A percentile compares a stretch with the other conserved stretches of the same genome.
Conservation (phyloP, 768 basidiomycete species). For the Mycena kentingensis region DNA sequence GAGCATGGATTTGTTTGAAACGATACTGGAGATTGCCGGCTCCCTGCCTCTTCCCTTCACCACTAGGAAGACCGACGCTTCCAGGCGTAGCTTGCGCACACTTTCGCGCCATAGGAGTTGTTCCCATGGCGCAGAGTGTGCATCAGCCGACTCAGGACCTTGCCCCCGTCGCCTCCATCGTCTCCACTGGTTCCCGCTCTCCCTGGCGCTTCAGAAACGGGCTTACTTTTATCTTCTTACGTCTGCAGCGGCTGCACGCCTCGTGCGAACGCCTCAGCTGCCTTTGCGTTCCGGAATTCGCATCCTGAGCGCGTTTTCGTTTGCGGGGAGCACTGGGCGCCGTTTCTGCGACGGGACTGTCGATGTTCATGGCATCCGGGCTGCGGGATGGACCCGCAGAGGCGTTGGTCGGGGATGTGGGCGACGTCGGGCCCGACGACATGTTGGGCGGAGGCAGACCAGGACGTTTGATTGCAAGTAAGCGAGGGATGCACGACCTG, state of each 20-base stretch:
- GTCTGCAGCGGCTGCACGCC: conserved; percentile 90
- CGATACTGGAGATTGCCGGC: too few species aligned
- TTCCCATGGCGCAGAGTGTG: too few species aligned
- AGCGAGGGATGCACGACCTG: too few species aligned
- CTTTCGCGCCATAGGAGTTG: too few species aligned
- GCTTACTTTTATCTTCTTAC: conserved; percentile 92
- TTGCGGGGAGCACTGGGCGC: conserved; percentile 47
- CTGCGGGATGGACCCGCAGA: conserved; percentile 59
- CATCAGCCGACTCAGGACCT: too few species aligned
- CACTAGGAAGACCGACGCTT: too few species aligned
- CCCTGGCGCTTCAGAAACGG: too few species aligned
- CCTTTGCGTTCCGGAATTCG: conserved; percentile 64
- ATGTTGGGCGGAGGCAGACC: too few species aligned
- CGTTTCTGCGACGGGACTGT: conserved; percentile 28
- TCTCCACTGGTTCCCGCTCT: too few species aligned
- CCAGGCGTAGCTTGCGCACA: conserved; percentile 65
- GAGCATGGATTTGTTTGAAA: conserved; percentile 40
- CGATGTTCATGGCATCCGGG: conserved; percentile 54
- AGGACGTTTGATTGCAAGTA: too few species aligned
- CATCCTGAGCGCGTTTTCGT: conserved; percentile 59
- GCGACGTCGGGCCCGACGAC: conserved; percentile 33
- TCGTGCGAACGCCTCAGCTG: conserved; percentile 87
- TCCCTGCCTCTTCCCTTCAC: too few species aligned
- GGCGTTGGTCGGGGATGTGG: conserved; percentile 40
- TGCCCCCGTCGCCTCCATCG: too few species aligned